Conservation (phyloP, 345 rosid genomes). For the Aquilaria sinensis region DNA sequence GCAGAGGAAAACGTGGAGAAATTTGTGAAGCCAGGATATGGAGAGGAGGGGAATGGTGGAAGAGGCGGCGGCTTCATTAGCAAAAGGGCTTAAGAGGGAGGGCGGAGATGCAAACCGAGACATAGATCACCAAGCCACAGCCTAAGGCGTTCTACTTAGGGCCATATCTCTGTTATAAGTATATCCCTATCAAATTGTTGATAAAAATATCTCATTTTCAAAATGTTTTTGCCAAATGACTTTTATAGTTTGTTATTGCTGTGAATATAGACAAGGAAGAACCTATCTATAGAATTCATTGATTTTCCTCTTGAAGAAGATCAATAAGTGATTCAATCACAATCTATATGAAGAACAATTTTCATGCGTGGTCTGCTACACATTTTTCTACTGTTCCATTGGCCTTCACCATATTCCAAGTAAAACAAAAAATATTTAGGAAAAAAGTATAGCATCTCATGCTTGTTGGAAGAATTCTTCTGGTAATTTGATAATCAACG, state of each 20-base stretch:
- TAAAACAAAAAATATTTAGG: constrained; percentile 47
- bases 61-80: constrained; percentile 15
- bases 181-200: too few species aligned
- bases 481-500: neutral
- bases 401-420: too few species aligned
- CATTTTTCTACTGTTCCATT: too few species aligned
- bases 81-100: constrained; percentile 35
- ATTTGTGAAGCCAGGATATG: constrained; percentile 76
- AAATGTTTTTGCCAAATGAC: too few species aligned
- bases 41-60: constrained; percentile 42
- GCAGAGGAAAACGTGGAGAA: constrained; percentile 84
- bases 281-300: constrained; percentile 72
- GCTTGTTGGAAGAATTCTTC: constrained; percentile 1
- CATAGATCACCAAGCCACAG: neutral
- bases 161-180: too few species aligned
- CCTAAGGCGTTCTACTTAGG: too few species aligned
- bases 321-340: constrained; percentile 46
- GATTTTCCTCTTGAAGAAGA: constrained; percentile 46
- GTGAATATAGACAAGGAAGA: constrained; percentile 62
- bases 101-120: constrained; percentile 70
- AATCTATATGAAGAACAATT: constrained; percentile 14
- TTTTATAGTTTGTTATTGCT: constrained; percentile 3
- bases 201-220: too few species aligned
- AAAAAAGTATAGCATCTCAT: neutral
- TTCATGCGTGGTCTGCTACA: neutral